Base-by-base conservation (phyloP, 768 basidiomycete genomes). In the Boletus barrowsii region DNA sequence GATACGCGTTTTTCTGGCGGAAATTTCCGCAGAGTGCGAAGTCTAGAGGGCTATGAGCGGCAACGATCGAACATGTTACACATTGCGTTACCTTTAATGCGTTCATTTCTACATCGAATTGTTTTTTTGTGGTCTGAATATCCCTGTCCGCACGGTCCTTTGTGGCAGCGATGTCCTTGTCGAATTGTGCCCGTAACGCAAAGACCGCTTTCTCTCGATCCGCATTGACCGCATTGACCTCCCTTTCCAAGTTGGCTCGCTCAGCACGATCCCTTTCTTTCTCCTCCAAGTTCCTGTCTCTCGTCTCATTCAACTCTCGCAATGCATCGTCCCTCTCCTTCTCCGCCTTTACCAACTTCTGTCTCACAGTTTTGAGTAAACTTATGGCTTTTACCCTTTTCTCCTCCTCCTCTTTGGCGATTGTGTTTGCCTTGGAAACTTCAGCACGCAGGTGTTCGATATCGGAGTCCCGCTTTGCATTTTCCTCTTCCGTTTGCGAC, bases 321-420 rank as follows among this genome's bases (percentile, higher is more conserved):
- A 80, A 54, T 0, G 81, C 76, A 54, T 96, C 93, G 36, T 98
- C 94, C 61, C 83, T 83, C 22, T 96, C 93, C 75, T 93, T 94
- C 72, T 98, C 96, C 6, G 93, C 87, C 66, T 93, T 98, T 29
- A 98, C 92, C n/a, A 96, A 75, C 70, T 98, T 99, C 72, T 93
- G 87, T 51, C 97, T 76, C n/a, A 98, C 91, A 2, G 93, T 93
- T 73, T 98, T 98, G 53, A 99, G 76, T 26, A 98, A 73, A 47
- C 86, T 88, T 59, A 98, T 88, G 0, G 95, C 95, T 65, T 98
- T 99, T 18, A 86, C 83, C 13, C 96, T 84, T 72, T 99, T 98
- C 72, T 99, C 97, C 69, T 98, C 97, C 67, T 98, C 97, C 56
- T 98, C 95, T 68, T 91, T 97, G 6, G 84, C 87, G 10, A 76